These are phyloP conservation scores for Trichoderma parareesei DNA, from an alignment of 495 filamentous ascomycete genomes.

Conservation along the genomic window DNA sequence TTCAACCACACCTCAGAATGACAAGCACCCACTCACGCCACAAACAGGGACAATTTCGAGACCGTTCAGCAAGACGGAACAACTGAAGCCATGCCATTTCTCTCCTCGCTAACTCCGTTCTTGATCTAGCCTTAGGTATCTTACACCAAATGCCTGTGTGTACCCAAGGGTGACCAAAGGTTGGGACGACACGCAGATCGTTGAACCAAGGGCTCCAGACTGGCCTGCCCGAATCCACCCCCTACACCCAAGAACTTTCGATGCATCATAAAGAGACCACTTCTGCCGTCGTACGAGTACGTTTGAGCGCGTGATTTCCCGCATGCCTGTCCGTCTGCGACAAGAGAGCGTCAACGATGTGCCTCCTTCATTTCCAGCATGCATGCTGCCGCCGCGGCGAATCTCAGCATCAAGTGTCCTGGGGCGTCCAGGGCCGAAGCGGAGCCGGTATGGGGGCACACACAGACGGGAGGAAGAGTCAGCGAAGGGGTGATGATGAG, in stretches of 20 bases:
- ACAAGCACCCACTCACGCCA: neutral
- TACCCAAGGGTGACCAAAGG: neutral
- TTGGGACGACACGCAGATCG: neutral
- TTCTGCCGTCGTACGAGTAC: neutral
- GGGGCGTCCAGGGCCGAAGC: neutral
- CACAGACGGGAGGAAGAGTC: neutral
- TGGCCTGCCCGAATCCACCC: neutral
- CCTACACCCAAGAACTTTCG: neutral
- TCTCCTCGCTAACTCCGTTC: neutral
- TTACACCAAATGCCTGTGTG: neutral
- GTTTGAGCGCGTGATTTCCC: constrained; percentile 4
- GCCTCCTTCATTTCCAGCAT: constrained; percentile 6
- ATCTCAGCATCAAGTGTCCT: neutral
- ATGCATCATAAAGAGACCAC: neutral
- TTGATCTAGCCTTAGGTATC: too few relatives aligned
- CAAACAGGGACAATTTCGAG: too few relatives aligned
- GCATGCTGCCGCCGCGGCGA: neutral
- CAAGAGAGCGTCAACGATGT: neutral
- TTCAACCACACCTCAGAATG: neutral
- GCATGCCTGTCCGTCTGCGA: constrained; percentile 8
- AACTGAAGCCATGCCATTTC: neutral
- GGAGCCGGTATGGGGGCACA: neutral
- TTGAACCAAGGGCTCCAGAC: constrained; percentile 3
- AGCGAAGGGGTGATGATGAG: too few relatives aligned
- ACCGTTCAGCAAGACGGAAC: neutral